Evolutionary conservation across 1,139 yeast genomes (phyloP), one percentile per base, ranked within the genome.

Genomic region (Geotrichum bryndzae): DNA sequence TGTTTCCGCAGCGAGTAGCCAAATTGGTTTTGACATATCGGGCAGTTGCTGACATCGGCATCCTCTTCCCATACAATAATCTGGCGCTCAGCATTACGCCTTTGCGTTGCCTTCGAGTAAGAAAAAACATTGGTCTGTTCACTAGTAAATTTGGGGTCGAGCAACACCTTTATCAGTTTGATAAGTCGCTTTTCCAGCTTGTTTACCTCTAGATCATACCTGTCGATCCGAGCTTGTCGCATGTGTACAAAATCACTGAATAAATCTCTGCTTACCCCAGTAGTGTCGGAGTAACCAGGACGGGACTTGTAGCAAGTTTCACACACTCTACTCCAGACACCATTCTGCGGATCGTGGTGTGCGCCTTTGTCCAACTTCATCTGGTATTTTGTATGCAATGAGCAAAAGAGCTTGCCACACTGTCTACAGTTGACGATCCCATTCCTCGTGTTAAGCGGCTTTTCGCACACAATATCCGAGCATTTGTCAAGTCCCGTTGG

Each of bases 1-100:
- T 94, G 98, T 68, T 89, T 90, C 62, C 97, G 78, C 25, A 84
- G 71, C 5, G 87, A 72, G 56, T 88, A 75, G 35, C 80, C 80
- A 72, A 90, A 94, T 48, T 72, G 69, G 13, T 79, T 77, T 27
- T 77, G 73, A 69, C 99, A 94, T 4, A 89, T 77, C 3, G 83
- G 79, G 71, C 99, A 94, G 64, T 79, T 76, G 0, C 77, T 68
- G 0, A 81, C 80, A 1, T 68, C 70, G 1, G 74, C 66, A 67
- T 87, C 95, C 63, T 80, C 79, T 64, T 83, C 83, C 98, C 98
- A 94, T 35, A 80, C 79, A 2, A 84, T 86, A n/a, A 85, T 74
- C 22, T 78, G 74, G 63, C 77, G 79, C 69, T 87, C 90, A 27
- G 80, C 74, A 35, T 70, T 73, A n/a, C 73, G 66, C 31, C 77